Evolutionary conservation across 2,329 filamentous ascomycete genomes (phyloP).

Genomic region (Exserohilum turcica): DNA sequence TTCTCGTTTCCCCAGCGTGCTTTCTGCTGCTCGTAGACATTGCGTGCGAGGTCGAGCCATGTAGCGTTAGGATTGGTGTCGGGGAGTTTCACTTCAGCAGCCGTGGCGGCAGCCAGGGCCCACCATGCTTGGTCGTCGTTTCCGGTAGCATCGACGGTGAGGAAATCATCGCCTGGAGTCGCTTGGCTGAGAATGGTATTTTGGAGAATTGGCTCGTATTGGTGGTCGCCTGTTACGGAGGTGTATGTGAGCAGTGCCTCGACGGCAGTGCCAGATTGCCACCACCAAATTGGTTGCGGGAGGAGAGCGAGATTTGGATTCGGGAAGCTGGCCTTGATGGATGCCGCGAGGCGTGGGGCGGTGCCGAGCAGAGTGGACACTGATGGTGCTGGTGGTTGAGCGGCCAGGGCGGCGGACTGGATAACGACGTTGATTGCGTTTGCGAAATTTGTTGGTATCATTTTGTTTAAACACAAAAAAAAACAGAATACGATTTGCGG

Average conservation of each 20-base stretch:
- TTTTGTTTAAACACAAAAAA: constrained; percentile 1
- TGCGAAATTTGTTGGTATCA: constrained; percentile 10
- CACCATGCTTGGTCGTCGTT: constrained; percentile 79
- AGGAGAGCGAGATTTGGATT: constrained; percentile 26
- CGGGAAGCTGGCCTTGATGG: constrained; percentile 25
- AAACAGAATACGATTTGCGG: not conserved
- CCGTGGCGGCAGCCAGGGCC: constrained; percentile 69
- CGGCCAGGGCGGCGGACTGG: constrained; percentile 3
- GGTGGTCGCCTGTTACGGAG: constrained; percentile 48
- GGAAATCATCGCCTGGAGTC: constrained; percentile 43
- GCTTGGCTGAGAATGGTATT: constrained; percentile 34
- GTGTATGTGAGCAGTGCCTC: constrained; percentile 48
- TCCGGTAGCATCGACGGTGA: constrained; percentile 53
- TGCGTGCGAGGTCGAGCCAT: constrained; percentile 69
- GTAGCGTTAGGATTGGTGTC: constrained; percentile 51
- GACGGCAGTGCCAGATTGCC: constrained; percentile 35
- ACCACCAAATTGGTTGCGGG: constrained; percentile 36
- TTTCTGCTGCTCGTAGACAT: constrained; percentile 73
- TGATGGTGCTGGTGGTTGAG: constrained; percentile 10
- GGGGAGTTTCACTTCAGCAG: constrained; percentile 68
- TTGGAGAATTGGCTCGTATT: constrained; percentile 45
- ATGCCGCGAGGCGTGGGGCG: constrained; percentile 22
- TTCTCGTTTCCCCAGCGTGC: constrained; percentile 60
- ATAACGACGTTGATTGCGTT: constrained; percentile 9
- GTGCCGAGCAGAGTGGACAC: constrained; percentile 18